Evolutionary conservation across 2,329 filamentous ascomycete genomes (phyloP).

Genomic region (Sporothrix luriei): DNA sequence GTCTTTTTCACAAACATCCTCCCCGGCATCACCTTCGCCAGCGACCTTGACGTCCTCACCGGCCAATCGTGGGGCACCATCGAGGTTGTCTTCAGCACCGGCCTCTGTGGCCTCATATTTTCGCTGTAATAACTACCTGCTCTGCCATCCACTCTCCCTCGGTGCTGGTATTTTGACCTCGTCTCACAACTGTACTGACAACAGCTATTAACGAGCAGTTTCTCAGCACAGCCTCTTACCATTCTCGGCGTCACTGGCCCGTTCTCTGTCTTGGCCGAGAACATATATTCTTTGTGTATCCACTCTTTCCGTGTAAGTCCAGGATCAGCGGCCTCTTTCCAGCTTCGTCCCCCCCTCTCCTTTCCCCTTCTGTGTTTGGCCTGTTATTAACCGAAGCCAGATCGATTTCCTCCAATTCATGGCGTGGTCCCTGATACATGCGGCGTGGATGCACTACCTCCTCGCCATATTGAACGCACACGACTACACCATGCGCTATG

Average conservation of each 20-base stretch:
- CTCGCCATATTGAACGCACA: slow-evolving; percentile 30
- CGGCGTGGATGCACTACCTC: slow-evolving; percentile 27
- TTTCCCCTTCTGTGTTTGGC: background rate
- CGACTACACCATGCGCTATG: slow-evolving; percentile 30
- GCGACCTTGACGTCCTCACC: slow-evolving; percentile 28
- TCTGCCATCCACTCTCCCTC: background rate
- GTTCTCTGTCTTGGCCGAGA: slow-evolving; percentile 25
- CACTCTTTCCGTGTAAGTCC: slow-evolving; percentile 17
- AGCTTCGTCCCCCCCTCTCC: background rate
- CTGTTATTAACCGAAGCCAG: background rate
- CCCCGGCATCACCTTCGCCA: slow-evolving; percentile 30
- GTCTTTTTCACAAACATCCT: slow-evolving; percentile 31
- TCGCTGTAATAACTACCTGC: slow-evolving; percentile 17
- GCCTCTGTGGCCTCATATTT: slow-evolving; percentile 30
- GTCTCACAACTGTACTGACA: background rate
- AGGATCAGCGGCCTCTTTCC: background rate
- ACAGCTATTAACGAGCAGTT: background rate
- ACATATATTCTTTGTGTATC: slow-evolving; percentile 25
- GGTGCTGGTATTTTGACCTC: slow-evolving; percentile 8
- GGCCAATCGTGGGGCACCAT: slow-evolving; percentile 30
- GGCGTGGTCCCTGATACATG: slow-evolving; percentile 29
- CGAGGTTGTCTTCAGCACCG: slow-evolving; percentile 31
- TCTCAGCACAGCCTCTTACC: slow-evolving; percentile 21
- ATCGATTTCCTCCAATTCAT: slow-evolving; percentile 31
- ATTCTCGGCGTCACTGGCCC: slow-evolving; percentile 23